Evolutionary conservation across 2,329 filamentous ascomycete species (phyloP).

Genomic region (Escovopsis sp.): DNA sequence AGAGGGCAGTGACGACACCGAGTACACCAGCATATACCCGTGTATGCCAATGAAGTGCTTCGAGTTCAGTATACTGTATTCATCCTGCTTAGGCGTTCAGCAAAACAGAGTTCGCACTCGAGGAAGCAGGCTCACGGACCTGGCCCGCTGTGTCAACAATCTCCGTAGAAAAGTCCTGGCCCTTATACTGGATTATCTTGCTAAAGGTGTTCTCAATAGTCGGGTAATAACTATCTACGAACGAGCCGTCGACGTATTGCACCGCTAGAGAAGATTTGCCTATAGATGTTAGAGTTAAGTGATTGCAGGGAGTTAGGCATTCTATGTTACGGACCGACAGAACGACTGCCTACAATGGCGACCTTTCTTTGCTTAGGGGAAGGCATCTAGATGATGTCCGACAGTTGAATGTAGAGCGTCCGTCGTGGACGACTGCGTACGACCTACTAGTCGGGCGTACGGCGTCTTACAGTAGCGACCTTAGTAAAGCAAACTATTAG

Average conservation of each 20-base stretch:
- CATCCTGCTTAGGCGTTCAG: slow-evolving; percentile 45
- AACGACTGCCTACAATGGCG: slow-evolving; percentile 87
- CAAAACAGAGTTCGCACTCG: not conserved
- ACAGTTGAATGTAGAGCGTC: too few species aligned
- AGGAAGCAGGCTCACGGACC: slow-evolving; percentile 30
- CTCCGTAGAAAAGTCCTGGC: slow-evolving; percentile 86
- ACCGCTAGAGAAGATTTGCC: slow-evolving; percentile 97
- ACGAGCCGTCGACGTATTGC: slow-evolving; percentile 92
- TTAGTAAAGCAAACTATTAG: not conserved
- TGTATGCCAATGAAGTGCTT: slow-evolving; percentile 99
- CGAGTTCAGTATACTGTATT: slow-evolving; percentile 95
- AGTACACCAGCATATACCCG: slow-evolving; percentile 97
- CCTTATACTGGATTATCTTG: slow-evolving; percentile 84
- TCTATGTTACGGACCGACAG: slow-evolving; percentile 41
- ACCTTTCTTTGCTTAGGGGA: slow-evolving; percentile 82
- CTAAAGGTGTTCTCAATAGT: slow-evolving; percentile 99
- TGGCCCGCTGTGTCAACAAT: slow-evolving; percentile 97
- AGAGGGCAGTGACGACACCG: slow-evolving; percentile 82
- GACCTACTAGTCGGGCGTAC: too few species aligned
- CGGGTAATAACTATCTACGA: slow-evolving; percentile 97
- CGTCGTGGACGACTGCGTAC: too few species aligned
- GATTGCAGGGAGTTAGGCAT: not conserved
- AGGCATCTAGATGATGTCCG: slow-evolving; percentile 34
- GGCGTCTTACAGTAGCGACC: not conserved
- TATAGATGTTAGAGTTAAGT: slow-evolving; percentile 21